phyloP scores from a whole-genome alignment of 495 filamentous ascomycete genomes.

The Collariella sp. region DNA sequence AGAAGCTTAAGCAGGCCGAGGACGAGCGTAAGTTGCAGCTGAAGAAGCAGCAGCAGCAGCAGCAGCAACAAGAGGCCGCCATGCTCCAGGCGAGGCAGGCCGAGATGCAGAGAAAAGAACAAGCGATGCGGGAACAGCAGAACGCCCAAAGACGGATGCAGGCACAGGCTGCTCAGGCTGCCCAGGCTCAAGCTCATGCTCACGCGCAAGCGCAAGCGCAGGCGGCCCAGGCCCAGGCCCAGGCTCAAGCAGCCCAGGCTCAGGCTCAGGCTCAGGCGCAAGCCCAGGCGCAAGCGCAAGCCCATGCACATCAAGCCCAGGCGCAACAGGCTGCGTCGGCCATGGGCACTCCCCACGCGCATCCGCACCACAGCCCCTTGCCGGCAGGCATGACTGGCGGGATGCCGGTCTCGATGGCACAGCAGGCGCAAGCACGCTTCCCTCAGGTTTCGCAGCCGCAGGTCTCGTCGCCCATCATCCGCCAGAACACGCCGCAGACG shows the following conservation, averaged over 20 bases:
- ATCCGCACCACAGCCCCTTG: conserved; percentile 35
- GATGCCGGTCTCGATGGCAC: conserved; percentile 39
- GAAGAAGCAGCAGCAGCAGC: conserved; percentile 34
- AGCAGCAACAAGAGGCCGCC: conserved; percentile 12
- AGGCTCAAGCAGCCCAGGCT: conserved; percentile 36
- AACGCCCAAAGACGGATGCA: conserved; percentile 11
- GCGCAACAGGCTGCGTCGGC: conserved; percentile 30
- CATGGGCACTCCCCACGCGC: conserved; percentile 29
- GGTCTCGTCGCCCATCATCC: conserved; percentile 68
- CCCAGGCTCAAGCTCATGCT: conserved; percentile 34
- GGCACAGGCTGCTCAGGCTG: conserved; percentile 12
- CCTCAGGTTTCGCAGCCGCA: conserved; percentile 56
- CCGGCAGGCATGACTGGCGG: conserved; percentile 28
- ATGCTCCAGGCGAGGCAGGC: conserved; percentile 14
- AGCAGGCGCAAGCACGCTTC: conserved; percentile 50
- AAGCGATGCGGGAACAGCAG: conserved; percentile 19
- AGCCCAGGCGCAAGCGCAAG: conserved; percentile 35
- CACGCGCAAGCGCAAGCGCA: conserved; percentile 28
- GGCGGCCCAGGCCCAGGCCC: conserved; percentile 32
- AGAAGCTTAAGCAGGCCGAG: conserved; percentile 52
- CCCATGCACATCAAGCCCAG: conserved; percentile 46
- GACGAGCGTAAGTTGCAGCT: conserved; percentile 54
- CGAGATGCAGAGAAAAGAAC: conserved; percentile 23
- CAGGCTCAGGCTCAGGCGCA: conserved; percentile 47
- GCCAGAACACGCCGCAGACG: conserved; percentile 70